Evolutionary conservation across 1,284 basidiomycete species (phyloP), one percentile per base, ranked within the genome.

Genomic region (Kwoniella shivajii): DNA sequence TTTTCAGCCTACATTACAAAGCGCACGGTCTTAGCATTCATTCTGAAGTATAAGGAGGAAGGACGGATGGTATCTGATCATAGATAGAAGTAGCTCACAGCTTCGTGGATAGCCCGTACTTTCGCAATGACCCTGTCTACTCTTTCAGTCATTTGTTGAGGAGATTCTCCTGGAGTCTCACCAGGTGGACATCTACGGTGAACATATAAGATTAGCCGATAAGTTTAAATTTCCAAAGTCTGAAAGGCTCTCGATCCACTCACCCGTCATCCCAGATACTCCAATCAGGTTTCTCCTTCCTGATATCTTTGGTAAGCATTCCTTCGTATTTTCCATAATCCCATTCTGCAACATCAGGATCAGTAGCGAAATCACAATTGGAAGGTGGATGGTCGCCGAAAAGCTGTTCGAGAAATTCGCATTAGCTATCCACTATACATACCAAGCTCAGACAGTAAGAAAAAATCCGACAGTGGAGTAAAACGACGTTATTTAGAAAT

Each of bases 241-340:
- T 20, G 43, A 16, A 31, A 18, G n/a, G n/a, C n/a, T n/a, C n/a
- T n/a, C n/a, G 18, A 14, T 9, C 36, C 20, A 76, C 81, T 50
- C 71, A 87, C 85, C 89, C 91, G 69, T 92, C 88, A 38, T 76
- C 81, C 89, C 90, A 95, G 67, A 94, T 92, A 27, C 74, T 73
- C 90, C 90, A 95, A 29, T 75, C 80, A 0, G 88, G 84, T 57
- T 85, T 83, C 42, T 77, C 81, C 53, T 82, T 81, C 59, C 86
- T 80, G 66, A 95, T 95, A 67, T 94, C 88, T 27, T 83, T 78
- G 16, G 87, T 82, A 39, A 84, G 73, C 41, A 92, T 83, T 11
- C 92, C 92, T 74, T 96, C 92, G 69, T 91, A 95, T 10, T 89
- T 84, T 26, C 92, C 91, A 72, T 94, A 94, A 68, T 93, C 88